phyloP scores from a whole-genome alignment of 139 green algal genomes.

The Chlorella sp. region DNA sequence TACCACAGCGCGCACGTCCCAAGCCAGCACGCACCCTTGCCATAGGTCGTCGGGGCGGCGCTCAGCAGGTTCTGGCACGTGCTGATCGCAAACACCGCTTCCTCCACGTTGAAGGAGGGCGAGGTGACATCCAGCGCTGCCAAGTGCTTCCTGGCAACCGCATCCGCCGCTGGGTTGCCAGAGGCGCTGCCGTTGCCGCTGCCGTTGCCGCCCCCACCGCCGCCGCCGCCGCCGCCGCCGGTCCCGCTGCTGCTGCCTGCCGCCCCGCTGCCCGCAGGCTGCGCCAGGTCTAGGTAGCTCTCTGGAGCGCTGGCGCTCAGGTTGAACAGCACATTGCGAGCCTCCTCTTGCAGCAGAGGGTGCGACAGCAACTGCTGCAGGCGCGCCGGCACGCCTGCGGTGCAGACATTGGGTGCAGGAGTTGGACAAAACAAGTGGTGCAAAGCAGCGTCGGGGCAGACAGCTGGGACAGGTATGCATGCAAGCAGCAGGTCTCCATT shows the following conservation, averaged over 20 bases:
- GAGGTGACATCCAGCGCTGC: neutral
- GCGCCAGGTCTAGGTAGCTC: neutral
- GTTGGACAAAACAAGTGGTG: no score
- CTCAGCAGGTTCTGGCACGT: neutral
- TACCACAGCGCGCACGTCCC: no score
- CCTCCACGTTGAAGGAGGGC: neutral
- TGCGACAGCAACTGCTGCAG: neutral
- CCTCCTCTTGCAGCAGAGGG: neutral
- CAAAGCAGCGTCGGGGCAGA: no score
- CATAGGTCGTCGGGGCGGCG: neutral
- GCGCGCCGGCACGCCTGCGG: neutral
- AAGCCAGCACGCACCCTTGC: neutral
- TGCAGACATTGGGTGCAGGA: neutral
- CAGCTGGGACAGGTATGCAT: no score
- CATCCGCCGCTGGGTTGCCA: no score
- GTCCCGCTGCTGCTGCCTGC: no score
- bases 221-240: no score
- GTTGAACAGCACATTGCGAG: neutral
- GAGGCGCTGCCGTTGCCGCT: no score
- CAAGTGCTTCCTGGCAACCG: neutral
- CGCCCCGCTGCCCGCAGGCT: no score
- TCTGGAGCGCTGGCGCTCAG: neutral
- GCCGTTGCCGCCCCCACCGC: no score
- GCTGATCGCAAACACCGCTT: neutral
- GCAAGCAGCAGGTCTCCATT: no score